Evolutionary conservation across 495 filamentous ascomycete species (phyloP), one percentile per base, ranked within the genome.

Genomic region (Parathielavia appendiculata): DNA sequence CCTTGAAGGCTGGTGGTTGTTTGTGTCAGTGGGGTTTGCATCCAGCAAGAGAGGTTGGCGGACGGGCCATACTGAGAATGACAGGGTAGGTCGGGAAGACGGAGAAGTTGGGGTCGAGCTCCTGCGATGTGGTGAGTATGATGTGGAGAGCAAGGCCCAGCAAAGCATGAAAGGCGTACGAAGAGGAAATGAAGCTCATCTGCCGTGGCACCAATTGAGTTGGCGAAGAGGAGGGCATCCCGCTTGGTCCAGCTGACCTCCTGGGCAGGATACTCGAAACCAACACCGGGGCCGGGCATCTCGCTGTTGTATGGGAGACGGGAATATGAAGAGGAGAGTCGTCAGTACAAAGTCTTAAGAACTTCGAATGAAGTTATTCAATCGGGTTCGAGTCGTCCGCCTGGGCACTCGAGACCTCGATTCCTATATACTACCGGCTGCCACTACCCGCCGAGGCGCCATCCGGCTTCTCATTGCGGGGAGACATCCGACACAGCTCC

Each of bases 111-210:
- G 90, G 88, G 68, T 95, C 86, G 32, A 92, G 80, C 72, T 92
- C 90, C 87, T 92, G 39, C 5, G 19, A 40, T 16, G 17, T 20
- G 35, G 56, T 58, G 17, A 53, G 59, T 69, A 61, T 68, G 57
- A 44, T 67, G 57, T 50, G 8, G 19, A 19, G 32, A 26, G 10
- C 2, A 8, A 34, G 11, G 4, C 26, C 13, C 10, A 11, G 40
- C 14, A 17, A 46, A 16, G 23, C 26, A 6, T 30, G n/a, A 30
- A 16, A 43, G 30, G 63, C 81, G 38, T 76, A 91, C 90, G 59
- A 90, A 95, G 71, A 95, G 84, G 69, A 95, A 95, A 63, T 95
- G 90, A 62, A 95, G 80, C 76, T 95, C 91, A 56, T 95, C 84
- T n/a, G 79, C 78, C 50, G 84, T 91, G 69, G 81, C 83, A 17